Percentiles rank a stretch among this genome's conserved stretches.
phyloP scores from a whole-genome alignment of 1,284 basidiomycete species.

The Boletus smithii region DNA sequence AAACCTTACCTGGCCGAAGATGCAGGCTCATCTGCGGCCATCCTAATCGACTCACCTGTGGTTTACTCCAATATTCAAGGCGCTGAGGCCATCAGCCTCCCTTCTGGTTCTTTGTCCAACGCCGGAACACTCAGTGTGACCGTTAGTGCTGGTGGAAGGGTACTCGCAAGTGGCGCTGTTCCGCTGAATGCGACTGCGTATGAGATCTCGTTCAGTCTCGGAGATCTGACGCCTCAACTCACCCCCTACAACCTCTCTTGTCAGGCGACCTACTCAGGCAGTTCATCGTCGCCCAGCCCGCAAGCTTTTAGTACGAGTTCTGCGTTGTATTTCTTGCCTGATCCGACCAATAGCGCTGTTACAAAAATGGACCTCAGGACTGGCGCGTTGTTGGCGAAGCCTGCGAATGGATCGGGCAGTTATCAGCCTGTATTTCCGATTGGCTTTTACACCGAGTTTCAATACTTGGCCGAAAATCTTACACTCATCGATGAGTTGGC shows the following conservation, averaged over 20 bases:
- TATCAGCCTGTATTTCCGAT: conserved; percentile 66
- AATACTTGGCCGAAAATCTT: conserved; percentile 57
- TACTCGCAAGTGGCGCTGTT: conserved; percentile 22
- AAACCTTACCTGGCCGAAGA: conserved; percentile 32
- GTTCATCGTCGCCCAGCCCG: conserved; percentile 18
- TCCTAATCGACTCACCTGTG: conserved; percentile 28
- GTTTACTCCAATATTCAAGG: conserved; percentile 25
- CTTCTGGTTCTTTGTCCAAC: conserved; percentile 21
- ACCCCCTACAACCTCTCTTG: conserved; percentile 31
- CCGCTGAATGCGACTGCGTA: conserved; percentile 30
- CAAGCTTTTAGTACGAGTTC: conserved; percentile 49
- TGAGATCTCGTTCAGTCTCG: conserved; percentile 26
- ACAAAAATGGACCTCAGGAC: conserved; percentile 71
- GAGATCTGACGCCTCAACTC: conserved; percentile 21
- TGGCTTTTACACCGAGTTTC: conserved; percentile 71
- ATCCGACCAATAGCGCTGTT: conserved; percentile 46
- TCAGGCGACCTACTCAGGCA: conserved; percentile 21
- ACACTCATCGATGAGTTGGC: conserved; percentile 56
- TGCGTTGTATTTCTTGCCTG: conserved; percentile 57
- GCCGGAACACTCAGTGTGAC: conserved; percentile 28
- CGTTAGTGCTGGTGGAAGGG: conserved; percentile 20
- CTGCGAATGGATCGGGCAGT: conserved; percentile 42
- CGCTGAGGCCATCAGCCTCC: conserved; percentile 24
- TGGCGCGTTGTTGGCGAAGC: conserved; percentile 60
- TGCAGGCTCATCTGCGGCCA: conserved; percentile 19